Evolutionary conservation across 192 early-diverging fungal species (phyloP), one percentile per base, ranked within the genome.

Genomic region (Coemansia sp.): DNA sequence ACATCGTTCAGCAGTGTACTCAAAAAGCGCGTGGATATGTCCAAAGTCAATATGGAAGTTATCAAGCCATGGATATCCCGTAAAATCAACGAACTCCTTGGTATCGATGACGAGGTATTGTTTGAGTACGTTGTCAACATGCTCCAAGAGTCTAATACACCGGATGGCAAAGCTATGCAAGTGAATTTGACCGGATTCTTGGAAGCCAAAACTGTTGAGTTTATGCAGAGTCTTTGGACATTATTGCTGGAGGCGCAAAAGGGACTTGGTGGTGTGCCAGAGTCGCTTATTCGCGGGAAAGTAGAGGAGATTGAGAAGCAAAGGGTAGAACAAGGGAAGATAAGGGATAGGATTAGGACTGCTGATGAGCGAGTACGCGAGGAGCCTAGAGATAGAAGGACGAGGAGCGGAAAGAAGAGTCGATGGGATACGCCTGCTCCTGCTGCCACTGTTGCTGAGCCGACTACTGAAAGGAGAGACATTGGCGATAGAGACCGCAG

Each of bases 111-210:
- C 72, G 97, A 99, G 65, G 88, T 99, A 22, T 84, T 97, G 5
- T 86, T 94, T 59, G 92, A 95, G 44, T 95, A 90, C 75, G 84
- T 97, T 3, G 88, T 91, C 64, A 89, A 89, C 32, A 85, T 95
- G 77, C 84, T 99, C 36, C 91, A 97, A 66, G 89, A 89, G 27
- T 68, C 66, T 15, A 59, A 91, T 86, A 86, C 78, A 5, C 88
- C 91, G 13, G 97, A 99, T 79, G 93, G 95, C 42, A 91, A 89
- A 67, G 69, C 86, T 19, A 94, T 99, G 85, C 97, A 99, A 75
- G 94, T 98, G 64, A 94, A 94, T 67, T 84, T 99, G 9, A 95
- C 95, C 4, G 95, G 95, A 11, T 99, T 99, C 66, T 79, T 99
- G 20, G 94, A 95, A 69, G 84, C 84, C 20, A 94, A 92, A 36